Evolutionary conservation across 352 stramenopile species (phyloP).

Genomic region (Phytopythium vexans): DNA sequence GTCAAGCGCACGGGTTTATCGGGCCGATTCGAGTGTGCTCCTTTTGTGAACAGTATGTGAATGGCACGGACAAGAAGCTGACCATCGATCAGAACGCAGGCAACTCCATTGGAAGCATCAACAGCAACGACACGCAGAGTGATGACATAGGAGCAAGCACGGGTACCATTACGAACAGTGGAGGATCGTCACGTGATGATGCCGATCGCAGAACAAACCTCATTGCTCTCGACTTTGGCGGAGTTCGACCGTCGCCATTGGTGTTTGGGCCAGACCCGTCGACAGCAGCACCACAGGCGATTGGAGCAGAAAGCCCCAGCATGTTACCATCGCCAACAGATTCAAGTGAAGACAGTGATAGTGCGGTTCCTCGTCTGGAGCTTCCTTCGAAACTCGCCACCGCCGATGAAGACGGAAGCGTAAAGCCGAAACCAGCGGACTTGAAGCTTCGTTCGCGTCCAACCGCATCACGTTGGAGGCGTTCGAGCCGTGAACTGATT

Average conservation of each 20-base stretch:
- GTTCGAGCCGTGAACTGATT: conserved; percentile 64
- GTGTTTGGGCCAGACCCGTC: conserved; percentile 30
- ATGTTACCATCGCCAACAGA: conserved; percentile 25
- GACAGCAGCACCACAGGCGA: conserved; percentile 6
- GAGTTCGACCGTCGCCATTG: conserved; percentile 29
- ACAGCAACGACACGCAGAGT: conserved; percentile 14
- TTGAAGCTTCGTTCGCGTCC: neutral
- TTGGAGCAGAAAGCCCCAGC: neutral
- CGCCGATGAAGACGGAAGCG: conserved; percentile 13
- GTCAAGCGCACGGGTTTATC: conserved; percentile 44
- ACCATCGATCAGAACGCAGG: conserved; percentile 13
- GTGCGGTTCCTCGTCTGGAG: conserved; percentile 5
- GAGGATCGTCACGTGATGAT: neutral
- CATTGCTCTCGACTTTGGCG: conserved; percentile 10
- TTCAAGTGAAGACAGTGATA: conserved; percentile 14
- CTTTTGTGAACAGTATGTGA: conserved; percentile 59
- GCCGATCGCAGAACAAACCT: conserved; percentile 20
- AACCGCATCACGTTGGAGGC: conserved; percentile 18
- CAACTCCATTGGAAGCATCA: conserved; percentile 15
- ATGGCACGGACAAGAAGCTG: conserved; percentile 34
- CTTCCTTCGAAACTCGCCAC: conserved; percentile 4
- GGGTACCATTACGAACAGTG: neutral
- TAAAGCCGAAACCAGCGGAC: neutral
- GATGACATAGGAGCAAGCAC: neutral
- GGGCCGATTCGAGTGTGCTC: conserved; percentile 72